Conservation (phyloP, 208 protist genomes). For the Trypanosoma melophagium region DNA sequence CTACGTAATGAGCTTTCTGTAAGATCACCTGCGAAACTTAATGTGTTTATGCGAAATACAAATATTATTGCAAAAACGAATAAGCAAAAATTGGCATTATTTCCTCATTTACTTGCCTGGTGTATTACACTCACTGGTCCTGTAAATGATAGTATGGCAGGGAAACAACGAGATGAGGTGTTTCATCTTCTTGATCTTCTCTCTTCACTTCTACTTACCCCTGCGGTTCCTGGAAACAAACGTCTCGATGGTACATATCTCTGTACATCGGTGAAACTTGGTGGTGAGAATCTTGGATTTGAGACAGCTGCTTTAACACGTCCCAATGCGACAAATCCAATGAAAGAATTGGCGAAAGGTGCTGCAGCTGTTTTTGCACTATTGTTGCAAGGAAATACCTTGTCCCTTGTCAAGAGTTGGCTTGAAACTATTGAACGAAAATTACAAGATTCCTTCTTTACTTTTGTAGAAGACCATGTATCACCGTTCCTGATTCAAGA, state of each 20-base stretch:
- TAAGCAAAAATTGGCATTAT: slow-evolving; percentile 84
- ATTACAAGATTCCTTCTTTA: slow-evolving; percentile 57
- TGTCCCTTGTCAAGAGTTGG: slow-evolving; percentile 71
- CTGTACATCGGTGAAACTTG: slow-evolving; percentile 26
- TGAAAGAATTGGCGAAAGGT: slow-evolving; percentile 76
- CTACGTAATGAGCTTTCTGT: slow-evolving; percentile 63
- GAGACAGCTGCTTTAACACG: slow-evolving; percentile 68
- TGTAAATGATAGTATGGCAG: slow-evolving; percentile 13
- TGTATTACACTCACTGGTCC: slow-evolving; percentile 48
- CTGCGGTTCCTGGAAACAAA: slow-evolving; percentile 34
- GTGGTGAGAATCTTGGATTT: slow-evolving; percentile 34
- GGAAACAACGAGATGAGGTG: slow-evolving; percentile 50
- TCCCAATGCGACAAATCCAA: slow-evolving; percentile 35
- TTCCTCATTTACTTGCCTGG: slow-evolving; percentile 75
- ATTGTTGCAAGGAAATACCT: slow-evolving; percentile 56
- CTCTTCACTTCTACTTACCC: slow-evolving; percentile 61
- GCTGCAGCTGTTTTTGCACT: slow-evolving; percentile 73
- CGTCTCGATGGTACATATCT: slow-evolving; percentile 75
- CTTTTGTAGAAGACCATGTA: slow-evolving; percentile 70
- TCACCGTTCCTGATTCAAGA: slow-evolving; percentile 73
- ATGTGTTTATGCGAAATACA: slow-evolving; percentile 54
- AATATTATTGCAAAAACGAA: slow-evolving; percentile 65
- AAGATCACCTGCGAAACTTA: slow-evolving; percentile 52
- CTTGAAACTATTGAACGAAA: slow-evolving; percentile 81
- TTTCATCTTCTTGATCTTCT: slow-evolving; percentile 75